phyloP scores from a whole-genome alignment of 257 asterid species.

The Nicotiana tabacum region DNA sequence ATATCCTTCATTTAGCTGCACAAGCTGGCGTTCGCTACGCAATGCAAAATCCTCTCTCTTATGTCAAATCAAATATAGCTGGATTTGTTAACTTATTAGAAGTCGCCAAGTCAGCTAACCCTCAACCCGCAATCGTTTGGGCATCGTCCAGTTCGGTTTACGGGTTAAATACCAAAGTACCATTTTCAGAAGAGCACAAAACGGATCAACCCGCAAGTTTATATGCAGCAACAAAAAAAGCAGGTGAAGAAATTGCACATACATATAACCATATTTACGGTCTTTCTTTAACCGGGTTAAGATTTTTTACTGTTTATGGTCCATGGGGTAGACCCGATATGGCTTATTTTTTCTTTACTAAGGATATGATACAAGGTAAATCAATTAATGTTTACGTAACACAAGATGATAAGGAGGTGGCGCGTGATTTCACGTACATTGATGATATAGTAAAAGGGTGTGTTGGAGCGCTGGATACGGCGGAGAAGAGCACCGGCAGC shows the following conservation, averaged over 20 bases:
- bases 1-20: slow-evolving; percentile 81
- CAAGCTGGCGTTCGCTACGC: slow-evolving; percentile 99
- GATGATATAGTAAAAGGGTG: slow-evolving; percentile 89
- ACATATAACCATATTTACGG: slow-evolving; percentile 87
- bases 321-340: slow-evolving; percentile 98
- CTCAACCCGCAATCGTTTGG: slow-evolving; percentile 96
- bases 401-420: slow-evolving; percentile 77
- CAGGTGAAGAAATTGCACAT: slow-evolving; percentile 94
- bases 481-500: slow-evolving; percentile 94
- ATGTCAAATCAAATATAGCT: slow-evolving; percentile 64
- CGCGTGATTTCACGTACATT: slow-evolving; percentile 98
- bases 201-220: slow-evolving; percentile 93
- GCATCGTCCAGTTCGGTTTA: slow-evolving; percentile 88
- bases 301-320: slow-evolving; percentile 92
- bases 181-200: slow-evolving; percentile 62
- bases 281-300: slow-evolving; percentile 67
- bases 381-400: slow-evolving; percentile 63
- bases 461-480: slow-evolving; percentile 85
- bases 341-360: slow-evolving; percentile 93
- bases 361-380: slow-evolving; percentile 70
- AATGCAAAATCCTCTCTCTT: slow-evolving; percentile 83
- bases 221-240: slow-evolving; percentile 92
- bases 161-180: slow-evolving; percentile 67
- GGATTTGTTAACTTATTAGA: slow-evolving; percentile 84
- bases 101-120: slow-evolving; percentile 68